Evolutionary conservation across 441 rosid genomes (phyloP).

Genomic region (Mallotus japonicus): DNA sequence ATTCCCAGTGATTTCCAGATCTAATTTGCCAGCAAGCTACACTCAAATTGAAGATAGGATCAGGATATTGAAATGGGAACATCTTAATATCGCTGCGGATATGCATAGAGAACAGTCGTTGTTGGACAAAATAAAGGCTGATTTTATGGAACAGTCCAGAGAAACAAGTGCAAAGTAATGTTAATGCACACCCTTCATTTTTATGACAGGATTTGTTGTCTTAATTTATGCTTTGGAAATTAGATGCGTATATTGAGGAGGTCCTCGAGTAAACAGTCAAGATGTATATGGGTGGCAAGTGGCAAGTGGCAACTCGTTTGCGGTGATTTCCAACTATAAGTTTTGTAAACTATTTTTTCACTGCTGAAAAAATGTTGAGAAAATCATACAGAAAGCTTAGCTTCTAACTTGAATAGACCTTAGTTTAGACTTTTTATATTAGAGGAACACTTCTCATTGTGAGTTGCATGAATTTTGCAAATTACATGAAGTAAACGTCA

Average conservation of each 20-base stretch:
- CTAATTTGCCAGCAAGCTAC: slow-evolving; percentile 7
- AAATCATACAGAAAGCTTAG: neutral
- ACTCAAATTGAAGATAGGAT: slow-evolving; percentile 17
- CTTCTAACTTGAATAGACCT: neutral
- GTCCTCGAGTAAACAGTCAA: neutral
- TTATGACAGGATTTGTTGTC: neutral
- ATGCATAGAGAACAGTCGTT: slow-evolving; percentile 18
- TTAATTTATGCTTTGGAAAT: neutral
- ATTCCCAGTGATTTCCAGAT: slow-evolving; percentile 28
- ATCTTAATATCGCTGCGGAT: slow-evolving; percentile 22
- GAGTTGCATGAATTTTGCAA: neutral
- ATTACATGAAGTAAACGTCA: neutral
- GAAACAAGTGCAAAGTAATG: neutral
- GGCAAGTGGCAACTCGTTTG: neutral
- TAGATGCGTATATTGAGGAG: neutral
- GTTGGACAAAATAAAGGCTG: slow-evolving; percentile 12
- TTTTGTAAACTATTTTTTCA: neutral
- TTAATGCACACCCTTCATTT: neutral
- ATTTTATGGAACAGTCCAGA: neutral
- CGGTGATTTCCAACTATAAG: neutral
- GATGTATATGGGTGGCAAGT: too few relatives aligned
- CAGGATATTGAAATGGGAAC: slow-evolving; percentile 21
- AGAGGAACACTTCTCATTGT: too few relatives aligned
- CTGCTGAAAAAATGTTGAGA: neutral
- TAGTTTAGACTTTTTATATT: too few relatives aligned